Percentiles rank a stretch among this genome's conserved stretches.
Conservation (phyloP, 2,329 filamentous ascomycete genomes). For the Boeremia exigua region DNA sequence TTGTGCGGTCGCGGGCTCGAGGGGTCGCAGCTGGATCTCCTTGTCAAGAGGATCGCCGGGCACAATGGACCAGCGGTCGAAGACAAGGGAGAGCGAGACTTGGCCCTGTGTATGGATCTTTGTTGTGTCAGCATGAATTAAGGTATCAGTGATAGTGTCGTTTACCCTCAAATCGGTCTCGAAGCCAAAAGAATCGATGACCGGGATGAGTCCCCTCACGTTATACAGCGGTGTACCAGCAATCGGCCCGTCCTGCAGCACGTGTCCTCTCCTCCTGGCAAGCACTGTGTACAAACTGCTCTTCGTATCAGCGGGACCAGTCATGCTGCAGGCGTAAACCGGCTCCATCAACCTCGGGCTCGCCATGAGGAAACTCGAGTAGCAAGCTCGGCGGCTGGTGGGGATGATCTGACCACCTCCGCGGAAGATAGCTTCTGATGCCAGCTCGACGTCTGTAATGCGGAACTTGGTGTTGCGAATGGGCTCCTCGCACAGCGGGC, state of each 20-base stretch:
- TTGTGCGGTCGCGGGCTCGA: conserved; percentile 87
- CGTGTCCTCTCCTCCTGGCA: conserved; percentile 85
- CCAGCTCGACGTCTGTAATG: conserved; percentile 87
- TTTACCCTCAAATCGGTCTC: conserved; percentile 83
- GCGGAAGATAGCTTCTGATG: conserved; percentile 88
- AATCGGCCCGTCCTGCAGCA: conserved; percentile 91
- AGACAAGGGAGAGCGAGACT: conserved; percentile 87
- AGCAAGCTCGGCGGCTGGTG: conserved; percentile 88
- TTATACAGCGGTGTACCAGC: conserved; percentile 93
- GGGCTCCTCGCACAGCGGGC: conserved; percentile 95
- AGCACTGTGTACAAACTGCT: conserved; percentile 91
- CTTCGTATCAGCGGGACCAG: conserved; percentile 87
- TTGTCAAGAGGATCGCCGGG: conserved; percentile 94
- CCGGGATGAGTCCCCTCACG: conserved; percentile 87
- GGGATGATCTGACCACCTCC: conserved; percentile 98
- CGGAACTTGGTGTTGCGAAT: conserved; percentile 99
- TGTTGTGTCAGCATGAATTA: conserved; percentile 9
- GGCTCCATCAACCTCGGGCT: conserved; percentile 97
- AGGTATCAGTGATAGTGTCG: not conserved
- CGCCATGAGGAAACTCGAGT: conserved; percentile 96
- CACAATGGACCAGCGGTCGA: conserved; percentile 95
- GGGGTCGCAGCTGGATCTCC: conserved; percentile 77
- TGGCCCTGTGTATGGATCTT: conserved; percentile 90
- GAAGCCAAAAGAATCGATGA: conserved; percentile 97
- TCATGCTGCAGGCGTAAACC: conserved; percentile 90